Evolutionary conservation across 2,329 filamentous ascomycete species (phyloP).

Genomic region (Kalaharituber pfeilii): DNA sequence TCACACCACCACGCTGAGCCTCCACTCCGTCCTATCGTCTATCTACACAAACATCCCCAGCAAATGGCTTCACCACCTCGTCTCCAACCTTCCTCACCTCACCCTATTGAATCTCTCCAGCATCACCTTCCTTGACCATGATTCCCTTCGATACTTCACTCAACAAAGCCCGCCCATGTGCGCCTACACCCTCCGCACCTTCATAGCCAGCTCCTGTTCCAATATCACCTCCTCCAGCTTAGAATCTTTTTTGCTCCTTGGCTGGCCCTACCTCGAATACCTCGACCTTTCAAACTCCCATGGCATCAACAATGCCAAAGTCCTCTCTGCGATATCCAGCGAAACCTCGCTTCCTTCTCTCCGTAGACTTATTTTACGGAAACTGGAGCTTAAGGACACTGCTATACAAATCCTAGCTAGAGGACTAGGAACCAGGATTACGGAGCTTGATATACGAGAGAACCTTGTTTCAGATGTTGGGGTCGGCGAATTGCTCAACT

Average conservation of each 20-base stretch:
- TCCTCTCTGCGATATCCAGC: conserved; percentile 5
- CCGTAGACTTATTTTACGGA: conserved; percentile 10
- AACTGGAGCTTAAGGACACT: conserved; percentile 13
- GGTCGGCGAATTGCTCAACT: conserved; percentile 9
- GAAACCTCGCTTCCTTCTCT: conserved; percentile 5
- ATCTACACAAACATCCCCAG: conserved; percentile 17
- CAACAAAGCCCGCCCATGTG: conserved; percentile 5
- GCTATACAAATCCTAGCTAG: conserved; percentile 1
- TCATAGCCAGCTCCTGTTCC: conserved; percentile 9
- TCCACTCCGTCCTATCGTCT: conserved; percentile 9
- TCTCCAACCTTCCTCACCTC: conserved; percentile 13
- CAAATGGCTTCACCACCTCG: conserved; percentile 16
- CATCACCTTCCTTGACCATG: conserved; percentile 17
- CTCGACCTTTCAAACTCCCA: conserved; percentile 17
- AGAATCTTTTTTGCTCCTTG: conserved; percentile 8
- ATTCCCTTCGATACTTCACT: conserved; percentile 5
- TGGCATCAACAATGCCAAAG: conserved; percentile 9
- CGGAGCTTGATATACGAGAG: conserved; percentile 16
- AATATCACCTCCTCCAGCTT: conserved; percentile 16
- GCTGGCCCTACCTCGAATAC: conserved; percentile 11
- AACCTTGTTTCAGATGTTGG: conserved; percentile 17
- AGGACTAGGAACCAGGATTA: conserved; percentile 11
- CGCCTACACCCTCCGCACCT: conserved; percentile 6
- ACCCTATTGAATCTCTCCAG: conserved; percentile 6
- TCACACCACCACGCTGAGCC: conserved; percentile 5